phyloP scores from a whole-genome alignment of 768 basidiomycete species.

The Psilocybe subaeruginosa region DNA sequence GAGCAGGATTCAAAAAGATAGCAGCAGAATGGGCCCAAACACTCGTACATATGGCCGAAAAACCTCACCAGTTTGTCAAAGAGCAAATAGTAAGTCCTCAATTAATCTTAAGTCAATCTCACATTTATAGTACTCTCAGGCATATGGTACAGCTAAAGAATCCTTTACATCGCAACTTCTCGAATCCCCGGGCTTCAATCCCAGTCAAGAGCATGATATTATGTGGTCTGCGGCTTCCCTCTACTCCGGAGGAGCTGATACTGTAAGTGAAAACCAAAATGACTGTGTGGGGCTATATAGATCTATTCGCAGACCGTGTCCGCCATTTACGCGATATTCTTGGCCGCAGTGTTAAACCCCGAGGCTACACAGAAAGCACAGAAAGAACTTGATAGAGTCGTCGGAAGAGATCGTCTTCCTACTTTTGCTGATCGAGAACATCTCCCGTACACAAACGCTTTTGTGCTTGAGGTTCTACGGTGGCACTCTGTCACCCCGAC shows the following conservation, averaged over 20 bases:
- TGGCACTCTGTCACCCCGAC: conserved; percentile 38
- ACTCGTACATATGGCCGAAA: conserved; percentile 46
- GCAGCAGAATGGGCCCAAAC: conserved; percentile 48
- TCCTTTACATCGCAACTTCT: conserved; percentile 38
- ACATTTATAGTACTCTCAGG: conserved; percentile 16
- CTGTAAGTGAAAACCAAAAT: conserved; percentile 23
- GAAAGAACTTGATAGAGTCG: conserved; percentile 43
- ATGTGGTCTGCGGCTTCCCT: conserved; percentile 50
- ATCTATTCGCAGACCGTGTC: conserved; percentile 36
- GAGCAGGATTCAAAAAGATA: conserved; percentile 51
- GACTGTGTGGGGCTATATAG: background rate
- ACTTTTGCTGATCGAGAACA: conserved; percentile 38
- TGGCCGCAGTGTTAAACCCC: conserved; percentile 42
- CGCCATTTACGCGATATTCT: conserved; percentile 39
- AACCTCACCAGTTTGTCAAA: conserved; percentile 47
- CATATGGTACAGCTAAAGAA: conserved; percentile 32
- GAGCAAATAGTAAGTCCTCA: conserved; percentile 42
- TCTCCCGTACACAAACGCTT: conserved; percentile 43
- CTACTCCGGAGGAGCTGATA: conserved; percentile 51
- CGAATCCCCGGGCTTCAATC: conserved; percentile 29
- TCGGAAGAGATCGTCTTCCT: conserved; percentile 44
- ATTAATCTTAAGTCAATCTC: background rate
- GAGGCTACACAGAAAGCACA: conserved; percentile 41
- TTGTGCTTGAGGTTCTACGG: conserved; percentile 39
- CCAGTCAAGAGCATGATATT: conserved; percentile 37